Percentiles rank a stretch among this genome's conserved stretches.
Evolutionary conservation across 2,329 filamentous ascomycete species (phyloP).

Genomic region (Boeremia lycopersici): DNA sequence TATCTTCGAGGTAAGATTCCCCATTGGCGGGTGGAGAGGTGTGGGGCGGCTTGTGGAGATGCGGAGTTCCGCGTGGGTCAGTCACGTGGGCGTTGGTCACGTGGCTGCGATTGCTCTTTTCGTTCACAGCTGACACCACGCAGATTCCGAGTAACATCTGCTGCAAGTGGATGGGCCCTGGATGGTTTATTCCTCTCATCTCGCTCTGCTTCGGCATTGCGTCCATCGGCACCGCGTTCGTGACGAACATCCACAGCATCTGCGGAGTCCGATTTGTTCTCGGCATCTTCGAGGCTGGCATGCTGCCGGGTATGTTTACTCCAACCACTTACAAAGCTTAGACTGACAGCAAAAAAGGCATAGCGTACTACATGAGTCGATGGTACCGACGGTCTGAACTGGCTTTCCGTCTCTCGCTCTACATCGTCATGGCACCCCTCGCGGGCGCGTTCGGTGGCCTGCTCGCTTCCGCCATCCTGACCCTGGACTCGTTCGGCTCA

Average conservation of each 20-base stretch:
- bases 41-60: conserved; percentile 48
- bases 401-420: conserved; percentile 69
- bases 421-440: conserved; percentile 73
- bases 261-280: conserved; percentile 71
- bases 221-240: conserved; percentile 70
- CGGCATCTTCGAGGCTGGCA: conserved; percentile 71
- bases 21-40: conserved; percentile 59
- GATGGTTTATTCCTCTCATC: conserved; percentile 70
- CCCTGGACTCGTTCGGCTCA: conserved; percentile 62
- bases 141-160: conserved; percentile 61
- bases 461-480: conserved; percentile 66
- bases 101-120: too few species aligned
- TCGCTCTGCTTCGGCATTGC: conserved; percentile 67
- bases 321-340: conserved; percentile 50
- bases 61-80: too few species aligned
- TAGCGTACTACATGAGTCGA: conserved; percentile 50
- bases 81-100: too few species aligned
- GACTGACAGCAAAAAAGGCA: too few species aligned
- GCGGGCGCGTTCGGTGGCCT: conserved; percentile 75
- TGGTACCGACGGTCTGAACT: conserved; percentile 76
- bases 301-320: conserved; percentile 74
- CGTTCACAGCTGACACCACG: too few species aligned
- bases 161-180: conserved; percentile 74
- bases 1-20: conserved; percentile 52
- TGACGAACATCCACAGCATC: conserved; percentile 58